Evolutionary conservation across 257 asterid species (phyloP).

Genomic region (Verbascum thapsus): DNA sequence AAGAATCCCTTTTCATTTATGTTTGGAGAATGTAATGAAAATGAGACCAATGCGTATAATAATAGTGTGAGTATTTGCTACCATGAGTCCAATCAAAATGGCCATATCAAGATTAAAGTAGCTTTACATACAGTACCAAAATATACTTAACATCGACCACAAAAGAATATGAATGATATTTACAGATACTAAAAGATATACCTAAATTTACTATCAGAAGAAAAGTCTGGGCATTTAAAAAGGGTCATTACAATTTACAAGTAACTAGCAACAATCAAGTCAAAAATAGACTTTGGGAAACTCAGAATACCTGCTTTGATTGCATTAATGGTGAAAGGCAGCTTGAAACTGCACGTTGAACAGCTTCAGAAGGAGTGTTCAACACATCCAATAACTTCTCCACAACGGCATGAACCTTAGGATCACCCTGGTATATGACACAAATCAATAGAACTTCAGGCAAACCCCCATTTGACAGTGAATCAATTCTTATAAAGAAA

Average conservation of each 20-base stretch:
- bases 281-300: constrained; percentile 16
- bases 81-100: constrained; percentile 5
- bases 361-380: constrained; percentile 98
- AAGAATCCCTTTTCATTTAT: background rate
- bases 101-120: background rate
- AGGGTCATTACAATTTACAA: background rate
- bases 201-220: background rate
- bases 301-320: constrained; percentile 73
- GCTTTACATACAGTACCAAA: background rate
- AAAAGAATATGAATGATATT: background rate
- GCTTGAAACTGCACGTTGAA: constrained; percentile 89
- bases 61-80: background rate
- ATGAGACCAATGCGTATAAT: background rate
- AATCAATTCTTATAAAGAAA: constrained; percentile 21
- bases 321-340: constrained; percentile 96
- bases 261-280: constrained; percentile 19
- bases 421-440: constrained; percentile 66
- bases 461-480: constrained; percentile 2
- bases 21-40: background rate
- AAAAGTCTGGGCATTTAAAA: background rate
- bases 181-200: constrained; percentile 3
- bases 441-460: constrained; percentile 25
- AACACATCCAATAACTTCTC: constrained; percentile 95
- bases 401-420: constrained; percentile 95
- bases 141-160: constrained; percentile 1